Evolutionary conservation across 257 asterid genomes (phyloP).

Genomic region (Gardenia jasminoides): DNA sequence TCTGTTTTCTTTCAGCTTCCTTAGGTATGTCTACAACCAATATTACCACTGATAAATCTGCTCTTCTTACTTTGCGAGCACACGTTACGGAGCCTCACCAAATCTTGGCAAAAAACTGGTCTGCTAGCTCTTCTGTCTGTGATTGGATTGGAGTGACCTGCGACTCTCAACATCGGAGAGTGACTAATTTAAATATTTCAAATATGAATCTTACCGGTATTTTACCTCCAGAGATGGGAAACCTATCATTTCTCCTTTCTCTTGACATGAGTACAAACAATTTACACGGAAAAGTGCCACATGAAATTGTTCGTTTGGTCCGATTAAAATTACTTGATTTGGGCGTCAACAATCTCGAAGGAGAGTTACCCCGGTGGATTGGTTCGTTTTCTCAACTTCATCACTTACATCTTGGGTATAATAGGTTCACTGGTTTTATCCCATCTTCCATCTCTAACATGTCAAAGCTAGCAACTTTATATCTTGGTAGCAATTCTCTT

Average conservation of each 20-base stretch:
- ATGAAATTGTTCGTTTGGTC: neutral
- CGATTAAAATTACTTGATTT: neutral
- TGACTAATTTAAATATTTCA: conserved; percentile 1
- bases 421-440: conserved; percentile 22
- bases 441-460: conserved; percentile 24
- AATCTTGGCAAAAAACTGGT: too few species aligned
- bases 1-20: neutral
- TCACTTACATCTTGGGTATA: neutral
- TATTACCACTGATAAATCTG: conserved; percentile 7
- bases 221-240: conserved; percentile 1
- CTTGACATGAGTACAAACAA: conserved; percentile 2
- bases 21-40: neutral
- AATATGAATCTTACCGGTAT: neutral
- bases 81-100: neutral
- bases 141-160: conserved; percentile 15
- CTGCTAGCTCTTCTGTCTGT: too few species aligned
- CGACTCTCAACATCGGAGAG: conserved; percentile 1
- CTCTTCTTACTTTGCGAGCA: conserved; percentile 2
- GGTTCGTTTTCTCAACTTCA: neutral
- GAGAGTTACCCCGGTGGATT: neutral
- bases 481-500: conserved; percentile 15
- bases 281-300: neutral
- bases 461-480: conserved; percentile 13
- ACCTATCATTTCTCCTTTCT: neutral
- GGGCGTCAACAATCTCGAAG: neutral